Evolutionary conservation across 2,329 filamentous ascomycete genomes (phyloP), one percentile per base, ranked within the genome.

Genomic region (Aspergillus sp.): DNA sequence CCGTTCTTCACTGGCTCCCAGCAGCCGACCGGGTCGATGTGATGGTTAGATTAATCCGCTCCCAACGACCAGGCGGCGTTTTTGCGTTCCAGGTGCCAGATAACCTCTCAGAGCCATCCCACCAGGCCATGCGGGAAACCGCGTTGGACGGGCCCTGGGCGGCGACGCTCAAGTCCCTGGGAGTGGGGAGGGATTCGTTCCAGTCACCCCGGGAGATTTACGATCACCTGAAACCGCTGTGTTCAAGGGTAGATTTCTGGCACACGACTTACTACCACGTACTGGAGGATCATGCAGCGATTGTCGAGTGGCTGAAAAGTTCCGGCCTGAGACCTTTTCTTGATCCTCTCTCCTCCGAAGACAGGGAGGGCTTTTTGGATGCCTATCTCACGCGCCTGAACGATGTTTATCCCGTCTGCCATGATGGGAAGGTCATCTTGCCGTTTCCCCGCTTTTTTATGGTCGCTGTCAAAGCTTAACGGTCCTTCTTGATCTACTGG

Each of bases 291-390:
- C 69, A 69, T 13, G 40, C 51, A 8, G 67, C 60, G 1, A 69
- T 78, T 26, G 67, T 77, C 4, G 72, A 76, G 48, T 78, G 74
- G 74, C 68, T 78, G 3, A 69, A 67, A 41, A 69, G 71, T 0
- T 75, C 71, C 0, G 74, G 72, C 0, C 47, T 78, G 42, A 60
- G 64, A 42, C 74, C 74, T 0, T 78, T 64, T 42, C 32, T 78
- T 33, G 61, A 75, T 28, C 55, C 61, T 3, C 55, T 78, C 24
- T 49, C 53, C 1, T 44, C 47, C 3, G 51, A 55, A 2, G 60
- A 68, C 19, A 63, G 54, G 37, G 49, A 59, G 7, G 60, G 29
- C 1, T 78, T 68, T 42, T 37, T 75, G 32, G 33, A 48, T 1
- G 59, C 58, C 25, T 78, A 78, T 48, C 39, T 69, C 45, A 47